A percentile compares a stretch with the other conserved stretches of the same genome.
Conservation (phyloP, 345 rosid genomes). For the Aegle marmelos region DNA sequence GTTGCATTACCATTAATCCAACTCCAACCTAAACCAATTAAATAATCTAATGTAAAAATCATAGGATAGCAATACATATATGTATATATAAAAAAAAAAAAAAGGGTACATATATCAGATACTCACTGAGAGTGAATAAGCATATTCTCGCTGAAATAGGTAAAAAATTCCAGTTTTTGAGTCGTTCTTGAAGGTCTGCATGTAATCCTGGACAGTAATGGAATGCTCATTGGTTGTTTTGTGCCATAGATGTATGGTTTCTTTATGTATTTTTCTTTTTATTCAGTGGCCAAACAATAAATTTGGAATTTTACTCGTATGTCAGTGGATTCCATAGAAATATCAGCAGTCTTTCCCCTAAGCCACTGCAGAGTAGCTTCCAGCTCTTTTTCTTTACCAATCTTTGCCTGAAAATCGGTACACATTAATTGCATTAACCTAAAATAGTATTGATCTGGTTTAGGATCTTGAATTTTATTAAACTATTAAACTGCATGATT, state of each 20-base stretch:
- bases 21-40: slow-evolving; percentile 39
- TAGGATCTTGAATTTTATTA: no score
- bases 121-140: slow-evolving; percentile 47
- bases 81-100: no score
- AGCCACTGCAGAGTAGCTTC: slow-evolving; percentile 39
- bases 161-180: slow-evolving; percentile 34
- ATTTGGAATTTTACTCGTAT: slow-evolving; percentile 21
- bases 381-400: slow-evolving; percentile 39
- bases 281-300: neutral
- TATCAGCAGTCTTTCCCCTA: slow-evolving; percentile 46
- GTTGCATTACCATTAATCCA: slow-evolving; percentile 62
- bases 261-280: neutral
- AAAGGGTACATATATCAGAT: no score
- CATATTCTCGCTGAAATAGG: slow-evolving; percentile 54
- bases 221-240: neutral
- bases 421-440: neutral
- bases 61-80: neutral
- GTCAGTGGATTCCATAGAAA: slow-evolving; percentile 39
- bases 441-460: neutral
- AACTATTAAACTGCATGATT: no score
- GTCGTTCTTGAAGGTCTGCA: slow-evolving; percentile 26
- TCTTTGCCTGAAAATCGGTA: slow-evolving; percentile 36
- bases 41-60: neutral
- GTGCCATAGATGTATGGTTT: neutral
- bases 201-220: slow-evolving; percentile 33